Evolutionary conservation across 1,284 basidiomycete genomes (phyloP).

Genomic region (Apiotrichum akiyoshidainum): DNA sequence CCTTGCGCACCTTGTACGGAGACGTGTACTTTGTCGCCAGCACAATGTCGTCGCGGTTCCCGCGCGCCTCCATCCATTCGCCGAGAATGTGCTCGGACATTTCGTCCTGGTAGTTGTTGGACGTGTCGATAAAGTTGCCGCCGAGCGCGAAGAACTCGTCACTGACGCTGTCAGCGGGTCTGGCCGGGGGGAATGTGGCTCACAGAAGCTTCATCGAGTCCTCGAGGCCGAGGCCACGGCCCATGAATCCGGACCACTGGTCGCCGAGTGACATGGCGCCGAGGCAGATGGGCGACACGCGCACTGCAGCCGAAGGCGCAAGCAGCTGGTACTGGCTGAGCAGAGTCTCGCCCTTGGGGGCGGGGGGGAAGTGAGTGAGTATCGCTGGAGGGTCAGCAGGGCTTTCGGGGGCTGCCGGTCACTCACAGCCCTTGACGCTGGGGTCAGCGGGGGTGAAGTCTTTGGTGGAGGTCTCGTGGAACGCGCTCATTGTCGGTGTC

Average conservation of each 20-base stretch:
- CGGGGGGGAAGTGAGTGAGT: no score
- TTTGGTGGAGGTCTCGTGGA: no score
- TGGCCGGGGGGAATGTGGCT: not conserved
- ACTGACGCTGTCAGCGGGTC: constrained; percentile 25
- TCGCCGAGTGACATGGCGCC: constrained; percentile 56
- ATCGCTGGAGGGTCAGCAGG: no score
- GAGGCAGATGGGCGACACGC: constrained; percentile 55
- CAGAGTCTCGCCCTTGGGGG: no score
- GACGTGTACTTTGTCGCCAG: constrained; percentile 37
- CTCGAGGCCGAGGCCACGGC: no score
- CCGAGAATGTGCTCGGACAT: constrained; percentile 46
- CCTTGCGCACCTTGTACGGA: constrained; percentile 39
- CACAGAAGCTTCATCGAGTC: no score
- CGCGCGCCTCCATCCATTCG: constrained; percentile 49
- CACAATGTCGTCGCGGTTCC: constrained; percentile 33
- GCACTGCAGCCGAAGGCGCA: constrained; percentile 50
- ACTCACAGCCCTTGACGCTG: no score
- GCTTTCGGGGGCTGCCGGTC: no score
- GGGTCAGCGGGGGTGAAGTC: no score
- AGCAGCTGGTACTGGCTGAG: constrained; percentile 47
- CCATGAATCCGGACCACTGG: constrained; percentile 48
- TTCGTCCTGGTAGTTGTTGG: constrained; percentile 44
- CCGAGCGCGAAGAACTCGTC: constrained; percentile 44
- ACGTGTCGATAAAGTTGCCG: constrained; percentile 49
- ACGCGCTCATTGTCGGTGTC: no score